Percentiles rank a stretch among this genome's conserved stretches.
Conservation (phyloP, 1,139 yeast species). For the Geotrichum reessii region DNA sequence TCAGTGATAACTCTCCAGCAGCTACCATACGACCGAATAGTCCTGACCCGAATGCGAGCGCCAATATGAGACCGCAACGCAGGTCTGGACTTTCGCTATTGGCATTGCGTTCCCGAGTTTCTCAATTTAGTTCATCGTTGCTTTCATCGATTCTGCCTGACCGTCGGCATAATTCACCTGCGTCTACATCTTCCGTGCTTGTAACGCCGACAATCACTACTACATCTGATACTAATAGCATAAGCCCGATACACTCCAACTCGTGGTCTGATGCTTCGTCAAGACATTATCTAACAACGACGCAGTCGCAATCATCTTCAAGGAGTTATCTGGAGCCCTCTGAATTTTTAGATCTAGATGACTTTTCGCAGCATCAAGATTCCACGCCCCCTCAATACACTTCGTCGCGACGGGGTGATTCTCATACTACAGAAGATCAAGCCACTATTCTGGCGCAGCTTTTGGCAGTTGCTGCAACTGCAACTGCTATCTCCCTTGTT, state of each 20-base stretch:
- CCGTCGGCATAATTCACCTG: neutral
- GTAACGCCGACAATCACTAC: neutral
- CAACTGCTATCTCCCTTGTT: slow-evolving; percentile 40
- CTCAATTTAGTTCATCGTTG: slow-evolving; percentile 6
- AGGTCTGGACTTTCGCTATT: slow-evolving; percentile 1
- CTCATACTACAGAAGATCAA: slow-evolving; percentile 33
- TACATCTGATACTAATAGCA: neutral
- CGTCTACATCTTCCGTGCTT: neutral
- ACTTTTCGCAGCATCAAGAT: neutral
- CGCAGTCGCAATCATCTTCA: neutral
- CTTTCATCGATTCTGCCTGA: neutral
- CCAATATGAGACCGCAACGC: neutral
- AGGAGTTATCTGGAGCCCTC: too few relatives aligned
- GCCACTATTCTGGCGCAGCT: slow-evolving; percentile 42
- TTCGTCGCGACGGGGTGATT: neutral
- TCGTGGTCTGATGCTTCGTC: neutral
- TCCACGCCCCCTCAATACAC: neutral
- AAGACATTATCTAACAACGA: neutral
- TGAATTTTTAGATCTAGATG: neutral
- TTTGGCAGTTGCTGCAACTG: slow-evolving; percentile 44
- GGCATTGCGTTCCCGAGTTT: neutral
- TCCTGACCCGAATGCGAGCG: neutral
- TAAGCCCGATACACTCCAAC: neutral
- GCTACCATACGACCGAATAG: neutral
- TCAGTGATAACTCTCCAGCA: neutral